Conservation (phyloP, 179 eudicot genomes). For the Gypsophila paniculata region DNA sequence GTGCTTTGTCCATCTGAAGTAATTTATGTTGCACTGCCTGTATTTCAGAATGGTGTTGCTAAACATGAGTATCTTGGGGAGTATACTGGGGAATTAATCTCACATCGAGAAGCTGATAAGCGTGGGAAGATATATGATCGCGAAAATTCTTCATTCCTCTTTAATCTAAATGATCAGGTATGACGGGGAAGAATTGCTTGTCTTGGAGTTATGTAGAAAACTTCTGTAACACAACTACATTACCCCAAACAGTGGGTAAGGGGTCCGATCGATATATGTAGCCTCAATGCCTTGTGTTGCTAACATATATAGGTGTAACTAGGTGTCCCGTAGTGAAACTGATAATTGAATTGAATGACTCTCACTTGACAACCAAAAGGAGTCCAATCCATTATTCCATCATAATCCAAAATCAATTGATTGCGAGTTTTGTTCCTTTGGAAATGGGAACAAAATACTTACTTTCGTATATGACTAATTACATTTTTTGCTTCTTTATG, state of each 20-base stretch:
- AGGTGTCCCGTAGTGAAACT: too few relatives aligned
- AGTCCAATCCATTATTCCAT: too few relatives aligned
- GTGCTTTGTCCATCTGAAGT: background rate
- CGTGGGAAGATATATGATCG: conserved; percentile 98
- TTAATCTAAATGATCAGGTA: conserved; percentile 89
- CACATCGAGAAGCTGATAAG: conserved; percentile 95
- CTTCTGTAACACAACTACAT: background rate
- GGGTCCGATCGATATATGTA: too few relatives aligned
- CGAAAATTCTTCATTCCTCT: conserved; percentile 87
- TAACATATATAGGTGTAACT: too few relatives aligned
- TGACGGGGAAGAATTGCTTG: background rate
- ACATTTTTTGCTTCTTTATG: conserved; percentile 14
- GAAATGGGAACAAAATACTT: too few relatives aligned
- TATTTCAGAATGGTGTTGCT: conserved; percentile 62
- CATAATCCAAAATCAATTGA: too few relatives aligned
- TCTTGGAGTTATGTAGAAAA: background rate
- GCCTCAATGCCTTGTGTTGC: too few relatives aligned
- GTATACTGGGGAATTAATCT: conserved; percentile 93
- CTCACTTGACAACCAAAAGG: too few relatives aligned
- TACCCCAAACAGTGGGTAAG: too few relatives aligned
- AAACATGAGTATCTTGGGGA: conserved; percentile 97
- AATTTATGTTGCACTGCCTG: conserved; percentile 10
- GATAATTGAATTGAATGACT: too few relatives aligned
- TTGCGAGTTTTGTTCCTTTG: too few relatives aligned
- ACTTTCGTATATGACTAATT: conserved; percentile 11